A percentile compares a stretch with the other conserved stretches of the same genome.
Evolutionary conservation across 2,329 filamentous ascomycete species (phyloP).

Genomic region (Alternaria hordeiaustralica): DNA sequence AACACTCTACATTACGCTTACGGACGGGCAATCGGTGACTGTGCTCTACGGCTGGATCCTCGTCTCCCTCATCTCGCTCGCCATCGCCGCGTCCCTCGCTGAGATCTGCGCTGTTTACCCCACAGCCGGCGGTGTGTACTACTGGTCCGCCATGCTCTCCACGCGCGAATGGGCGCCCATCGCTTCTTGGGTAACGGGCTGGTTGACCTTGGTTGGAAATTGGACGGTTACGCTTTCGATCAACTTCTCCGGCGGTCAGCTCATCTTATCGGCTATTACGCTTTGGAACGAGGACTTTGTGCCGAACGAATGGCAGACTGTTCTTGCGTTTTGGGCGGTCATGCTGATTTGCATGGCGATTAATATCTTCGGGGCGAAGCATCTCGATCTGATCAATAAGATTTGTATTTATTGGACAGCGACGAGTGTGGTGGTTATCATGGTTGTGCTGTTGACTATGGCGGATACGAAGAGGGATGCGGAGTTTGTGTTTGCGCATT

Average conservation of each 20-base stretch:
- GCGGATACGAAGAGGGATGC: conserved; percentile 63
- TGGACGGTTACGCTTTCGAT: conserved; percentile 71
- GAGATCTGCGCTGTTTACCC: conserved; percentile 80
- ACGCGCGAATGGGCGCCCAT: conserved; percentile 70
- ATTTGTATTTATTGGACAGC: conserved; percentile 76
- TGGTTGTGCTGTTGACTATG: conserved; percentile 69
- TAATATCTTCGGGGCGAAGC: conserved; percentile 69
- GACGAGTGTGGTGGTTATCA: conserved; percentile 70
- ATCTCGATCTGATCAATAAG: conserved; percentile 73
- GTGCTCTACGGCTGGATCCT: conserved; percentile 74
- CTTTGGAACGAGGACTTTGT: conserved; percentile 74
- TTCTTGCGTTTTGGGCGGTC: conserved; percentile 74
- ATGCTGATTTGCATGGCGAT: conserved; percentile 69
- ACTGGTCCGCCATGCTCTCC: conserved; percentile 71
- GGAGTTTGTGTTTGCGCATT: conserved; percentile 72
- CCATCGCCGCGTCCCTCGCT: conserved; percentile 73
- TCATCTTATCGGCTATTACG: conserved; percentile 71
- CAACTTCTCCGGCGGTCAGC: conserved; percentile 70
- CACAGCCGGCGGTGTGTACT: conserved; percentile 77
- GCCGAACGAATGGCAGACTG: conserved; percentile 71
- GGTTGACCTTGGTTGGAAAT: conserved; percentile 75
- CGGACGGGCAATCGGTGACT: conserved; percentile 72
- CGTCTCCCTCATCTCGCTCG: conserved; percentile 70
- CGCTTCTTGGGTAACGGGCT: conserved; percentile 73
- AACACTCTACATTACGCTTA: conserved; percentile 71